Conservation (phyloP, 2,329 filamentous ascomycete genomes). For the Biscogniauxia sp. region DNA sequence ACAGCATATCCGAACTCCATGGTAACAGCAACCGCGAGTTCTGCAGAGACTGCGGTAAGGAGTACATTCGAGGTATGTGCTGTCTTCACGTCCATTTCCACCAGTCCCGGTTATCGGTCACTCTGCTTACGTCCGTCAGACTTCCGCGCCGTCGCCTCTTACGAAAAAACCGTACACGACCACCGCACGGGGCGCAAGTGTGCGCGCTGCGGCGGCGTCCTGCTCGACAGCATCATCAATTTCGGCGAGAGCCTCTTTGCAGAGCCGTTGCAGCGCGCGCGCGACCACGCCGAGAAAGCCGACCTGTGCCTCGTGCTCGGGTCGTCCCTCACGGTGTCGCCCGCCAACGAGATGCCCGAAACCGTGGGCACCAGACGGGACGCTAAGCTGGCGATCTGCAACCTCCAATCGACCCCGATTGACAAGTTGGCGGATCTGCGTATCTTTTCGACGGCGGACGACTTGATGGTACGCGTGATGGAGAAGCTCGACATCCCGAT, state of each 20-base stretch:
- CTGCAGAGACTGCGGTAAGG: constrained; percentile 43
- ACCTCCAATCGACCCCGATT: constrained; percentile 43
- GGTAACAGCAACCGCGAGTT: constrained; percentile 47
- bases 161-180: constrained; percentile 41
- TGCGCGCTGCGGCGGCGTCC: constrained; percentile 35
- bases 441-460: constrained; percentile 37
- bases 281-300: constrained; percentile 37
- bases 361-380: constrained; percentile 29
- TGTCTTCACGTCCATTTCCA: background rate
- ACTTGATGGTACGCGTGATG: constrained; percentile 42
- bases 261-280: constrained; percentile 32
- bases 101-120: background rate
- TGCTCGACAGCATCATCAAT: constrained; percentile 46
- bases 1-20: constrained; percentile 45
- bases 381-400: constrained; percentile 42
- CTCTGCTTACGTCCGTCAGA: constrained; percentile 29
- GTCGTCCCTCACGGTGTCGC: constrained; percentile 43
- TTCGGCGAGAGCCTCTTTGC: constrained; percentile 40
- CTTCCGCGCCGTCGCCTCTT: constrained; percentile 43
- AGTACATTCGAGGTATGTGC: constrained; percentile 42
- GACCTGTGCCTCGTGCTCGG: constrained; percentile 47
- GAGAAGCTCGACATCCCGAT: constrained; percentile 35
- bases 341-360: constrained; percentile 41
- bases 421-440: constrained; percentile 35
- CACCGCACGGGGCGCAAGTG: constrained; percentile 48